Evolutionary conservation across 352 stramenopile genomes (phyloP).

Genomic region (Halophytophthora polymorphica): DNA sequence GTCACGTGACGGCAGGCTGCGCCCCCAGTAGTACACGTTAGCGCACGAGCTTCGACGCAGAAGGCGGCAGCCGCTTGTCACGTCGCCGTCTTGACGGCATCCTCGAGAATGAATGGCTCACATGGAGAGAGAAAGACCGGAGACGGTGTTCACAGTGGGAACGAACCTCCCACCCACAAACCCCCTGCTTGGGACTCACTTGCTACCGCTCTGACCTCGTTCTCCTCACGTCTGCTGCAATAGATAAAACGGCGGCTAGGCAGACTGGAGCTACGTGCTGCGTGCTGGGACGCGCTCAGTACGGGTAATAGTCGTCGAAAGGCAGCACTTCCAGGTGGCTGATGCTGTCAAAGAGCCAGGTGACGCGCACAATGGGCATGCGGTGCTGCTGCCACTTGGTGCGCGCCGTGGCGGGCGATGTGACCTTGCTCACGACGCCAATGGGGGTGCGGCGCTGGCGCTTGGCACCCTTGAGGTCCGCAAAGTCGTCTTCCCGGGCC

Average conservation of each 20-base stretch:
- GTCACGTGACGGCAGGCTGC: too few relatives aligned
- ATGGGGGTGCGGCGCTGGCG: conserved; percentile 40
- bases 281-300: conserved; percentile 24
- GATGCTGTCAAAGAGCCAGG: conserved; percentile 88
- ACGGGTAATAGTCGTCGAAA: conserved; percentile 87
- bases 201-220: too few relatives aligned
- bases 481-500: conserved; percentile 25
- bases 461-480: conserved; percentile 18
- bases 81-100: too few relatives aligned
- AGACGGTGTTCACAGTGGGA: too few relatives aligned
- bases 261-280: not conserved
- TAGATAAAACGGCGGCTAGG: not conserved
- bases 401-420: conserved; percentile 48
- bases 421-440: conserved; percentile 75
- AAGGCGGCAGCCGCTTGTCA: too few relatives aligned
- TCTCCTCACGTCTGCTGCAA: not conserved
- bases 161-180: too few relatives aligned
- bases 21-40: too few relatives aligned
- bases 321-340: conserved; percentile 78
- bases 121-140: too few relatives aligned
- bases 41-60: too few relatives aligned
- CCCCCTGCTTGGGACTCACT: too few relatives aligned
- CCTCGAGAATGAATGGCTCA: too few relatives aligned
- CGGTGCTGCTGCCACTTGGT: conserved; percentile 58
- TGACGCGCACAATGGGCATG: conserved; percentile 84